Evolutionary conservation across 768 basidiomycete species (phyloP).

Genomic region (Serendipita vermifera): DNA sequence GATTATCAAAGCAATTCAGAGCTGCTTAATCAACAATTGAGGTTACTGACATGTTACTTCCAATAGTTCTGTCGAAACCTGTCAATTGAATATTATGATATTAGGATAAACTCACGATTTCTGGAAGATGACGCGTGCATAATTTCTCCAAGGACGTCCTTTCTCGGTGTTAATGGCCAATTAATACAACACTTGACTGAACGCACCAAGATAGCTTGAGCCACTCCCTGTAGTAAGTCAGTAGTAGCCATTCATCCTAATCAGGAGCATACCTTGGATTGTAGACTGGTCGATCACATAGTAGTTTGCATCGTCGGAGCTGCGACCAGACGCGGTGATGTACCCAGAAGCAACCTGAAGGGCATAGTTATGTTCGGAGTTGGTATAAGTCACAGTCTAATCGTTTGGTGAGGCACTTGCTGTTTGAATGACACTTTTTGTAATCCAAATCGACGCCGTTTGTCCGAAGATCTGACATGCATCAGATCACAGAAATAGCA

Average conservation of each 20-base stretch:
- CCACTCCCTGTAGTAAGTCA: neutral
- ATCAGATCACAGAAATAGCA: neutral
- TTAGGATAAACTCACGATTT: neutral
- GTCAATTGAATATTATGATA: neutral
- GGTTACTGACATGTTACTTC: conserved; percentile 4
- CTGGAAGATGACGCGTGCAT: conserved; percentile 7
- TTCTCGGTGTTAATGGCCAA: neutral
- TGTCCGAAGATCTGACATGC: conserved; percentile 10
- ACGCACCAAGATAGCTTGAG: neutral
- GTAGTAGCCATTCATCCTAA: neutral
- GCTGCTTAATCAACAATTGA: neutral
- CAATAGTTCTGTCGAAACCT: neutral
- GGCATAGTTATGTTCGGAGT: neutral
- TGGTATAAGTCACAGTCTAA: neutral
- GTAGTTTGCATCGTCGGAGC: conserved; percentile 1
- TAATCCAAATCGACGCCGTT: conserved; percentile 8
- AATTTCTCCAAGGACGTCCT: conserved; percentile 4
- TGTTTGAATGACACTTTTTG: conserved; percentile 4
- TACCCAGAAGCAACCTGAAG: neutral
- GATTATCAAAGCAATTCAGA: neutral
- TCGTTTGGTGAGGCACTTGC: neutral
- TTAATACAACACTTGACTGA: neutral
- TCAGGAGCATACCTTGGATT: conserved; percentile 2
- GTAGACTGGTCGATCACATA: conserved; percentile 1
- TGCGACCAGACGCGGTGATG: conserved; percentile 2